phyloP scores from a whole-genome alignment of 2,329 filamentous ascomycete species.

The Mycogone perniciosa region DNA sequence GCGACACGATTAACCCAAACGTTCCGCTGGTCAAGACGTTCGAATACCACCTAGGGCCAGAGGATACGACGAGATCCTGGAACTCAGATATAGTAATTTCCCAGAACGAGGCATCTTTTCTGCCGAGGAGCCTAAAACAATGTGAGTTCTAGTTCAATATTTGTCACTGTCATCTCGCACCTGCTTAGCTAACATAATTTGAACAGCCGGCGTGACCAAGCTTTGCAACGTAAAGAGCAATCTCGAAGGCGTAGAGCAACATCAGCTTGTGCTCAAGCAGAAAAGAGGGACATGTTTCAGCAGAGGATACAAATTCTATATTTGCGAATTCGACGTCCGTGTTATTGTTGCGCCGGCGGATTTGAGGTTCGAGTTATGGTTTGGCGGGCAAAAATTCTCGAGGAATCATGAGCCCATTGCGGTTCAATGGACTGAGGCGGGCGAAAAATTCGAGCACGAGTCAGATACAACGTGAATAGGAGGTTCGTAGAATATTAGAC shows the following conservation, averaged over 20 bases:
- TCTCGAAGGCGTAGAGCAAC: conserved; percentile 32
- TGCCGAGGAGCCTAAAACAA: conserved; percentile 33
- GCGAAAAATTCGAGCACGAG: too few relatives aligned
- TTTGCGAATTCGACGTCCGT: conserved; percentile 43
- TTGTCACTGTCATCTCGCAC: neutral
- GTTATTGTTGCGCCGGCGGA: conserved; percentile 51
- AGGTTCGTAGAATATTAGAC: too few relatives aligned
- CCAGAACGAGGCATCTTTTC: conserved; percentile 28
- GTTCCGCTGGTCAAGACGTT: conserved; percentile 28
- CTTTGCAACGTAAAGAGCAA: conserved; percentile 37
- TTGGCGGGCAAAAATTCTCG: conserved; percentile 21
- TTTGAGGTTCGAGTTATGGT: conserved; percentile 40
- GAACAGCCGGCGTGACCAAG: conserved; percentile 30
- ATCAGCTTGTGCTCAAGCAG: conserved; percentile 32
- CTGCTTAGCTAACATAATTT: neutral
- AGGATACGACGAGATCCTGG: conserved; percentile 30
- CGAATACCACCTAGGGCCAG: conserved; percentile 27
- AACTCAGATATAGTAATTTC: conserved; percentile 35
- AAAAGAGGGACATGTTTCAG: conserved; percentile 29
- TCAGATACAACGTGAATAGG: too few relatives aligned
- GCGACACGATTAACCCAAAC: conserved; percentile 33
- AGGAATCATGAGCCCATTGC: conserved; percentile 22
- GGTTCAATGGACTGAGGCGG: conserved; percentile 18
- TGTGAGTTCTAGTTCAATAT: conserved; percentile 19
- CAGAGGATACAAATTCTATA: conserved; percentile 31